phyloP scores from a whole-genome alignment of 306 rosid species.

The Astragalus membranaceus region DNA sequence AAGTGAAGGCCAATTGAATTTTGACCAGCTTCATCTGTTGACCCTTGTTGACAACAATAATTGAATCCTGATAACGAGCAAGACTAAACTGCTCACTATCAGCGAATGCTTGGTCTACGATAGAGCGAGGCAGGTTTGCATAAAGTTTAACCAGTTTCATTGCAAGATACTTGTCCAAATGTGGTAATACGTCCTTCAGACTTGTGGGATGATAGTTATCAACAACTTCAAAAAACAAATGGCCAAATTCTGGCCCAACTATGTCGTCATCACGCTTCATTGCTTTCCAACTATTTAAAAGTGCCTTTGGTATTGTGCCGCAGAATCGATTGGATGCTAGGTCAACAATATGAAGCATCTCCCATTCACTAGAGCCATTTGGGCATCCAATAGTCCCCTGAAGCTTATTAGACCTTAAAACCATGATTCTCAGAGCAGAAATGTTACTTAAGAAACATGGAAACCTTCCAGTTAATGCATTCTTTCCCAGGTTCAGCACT shows the following conservation, averaged over 20 bases:
- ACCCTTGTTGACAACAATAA: background rate
- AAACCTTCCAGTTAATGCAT: background rate
- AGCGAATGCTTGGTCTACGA: background rate
- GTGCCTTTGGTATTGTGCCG: background rate
- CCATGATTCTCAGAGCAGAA: background rate
- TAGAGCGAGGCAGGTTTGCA: background rate
- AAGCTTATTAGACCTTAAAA: background rate
- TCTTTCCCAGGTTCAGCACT: conserved; percentile 1
- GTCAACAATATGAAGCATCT: conserved; percentile 20
- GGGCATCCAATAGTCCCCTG: background rate
- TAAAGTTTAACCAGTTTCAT: background rate
- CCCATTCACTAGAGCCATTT: background rate
- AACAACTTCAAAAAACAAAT: background rate
- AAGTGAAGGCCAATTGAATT: too few species aligned
- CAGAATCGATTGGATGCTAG: conserved; percentile 23
- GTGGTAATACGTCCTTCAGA: background rate
- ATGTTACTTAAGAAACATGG: conserved; percentile 15
- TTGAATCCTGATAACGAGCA: conserved; percentile 15
- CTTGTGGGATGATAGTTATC: background rate
- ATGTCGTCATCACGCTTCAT: background rate
- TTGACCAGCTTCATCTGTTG: too few species aligned
- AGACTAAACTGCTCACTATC: background rate
- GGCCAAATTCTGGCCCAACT: too few species aligned
- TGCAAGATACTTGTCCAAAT: background rate
- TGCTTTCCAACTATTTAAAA: conserved; percentile 6